These are phyloP conservation scores for Bipolaris gigantea DNA, from an alignment of 2,329 filamentous ascomycete genomes.

Conservation along the genomic window DNA sequence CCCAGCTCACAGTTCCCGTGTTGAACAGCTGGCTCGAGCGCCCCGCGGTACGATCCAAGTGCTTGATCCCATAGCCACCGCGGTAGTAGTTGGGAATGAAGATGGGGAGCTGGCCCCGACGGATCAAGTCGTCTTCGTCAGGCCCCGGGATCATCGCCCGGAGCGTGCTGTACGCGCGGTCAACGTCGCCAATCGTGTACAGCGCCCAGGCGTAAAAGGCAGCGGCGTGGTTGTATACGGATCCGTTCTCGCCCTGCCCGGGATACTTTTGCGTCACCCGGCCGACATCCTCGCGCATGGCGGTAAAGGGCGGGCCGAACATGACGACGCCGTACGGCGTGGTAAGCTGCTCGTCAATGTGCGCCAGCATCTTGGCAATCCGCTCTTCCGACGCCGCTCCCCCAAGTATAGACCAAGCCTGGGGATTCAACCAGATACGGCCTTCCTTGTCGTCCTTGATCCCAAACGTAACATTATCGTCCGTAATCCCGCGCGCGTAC, in stretches of 20 bases:
- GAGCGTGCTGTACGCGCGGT: slow-evolving; percentile 56
- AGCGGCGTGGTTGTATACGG: slow-evolving; percentile 61
- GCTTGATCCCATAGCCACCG: slow-evolving; percentile 34
- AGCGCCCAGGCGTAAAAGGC: slow-evolving; percentile 59
- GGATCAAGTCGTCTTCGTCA: slow-evolving; percentile 53
- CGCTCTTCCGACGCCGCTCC: slow-evolving; percentile 53
- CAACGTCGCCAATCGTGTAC: slow-evolving; percentile 54
- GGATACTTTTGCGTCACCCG: slow-evolving; percentile 62
- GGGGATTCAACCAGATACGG: slow-evolving; percentile 62
- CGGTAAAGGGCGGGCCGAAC: slow-evolving; percentile 58
- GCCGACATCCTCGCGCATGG: slow-evolving; percentile 61
- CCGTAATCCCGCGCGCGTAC: slow-evolving; percentile 62
- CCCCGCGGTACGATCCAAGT: slow-evolving; percentile 51
- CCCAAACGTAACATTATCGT: slow-evolving; percentile 58
- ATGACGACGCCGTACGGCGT: slow-evolving; percentile 60
- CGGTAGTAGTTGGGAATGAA: slow-evolving; percentile 63
- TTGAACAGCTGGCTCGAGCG: slow-evolving; percentile 62
- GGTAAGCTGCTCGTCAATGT: slow-evolving; percentile 55
- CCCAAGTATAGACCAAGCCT: slow-evolving; percentile 59
- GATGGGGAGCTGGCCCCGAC: slow-evolving; percentile 59
- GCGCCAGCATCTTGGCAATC: slow-evolving; percentile 50
- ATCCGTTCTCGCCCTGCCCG: slow-evolving; percentile 61
- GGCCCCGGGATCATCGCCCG: slow-evolving; percentile 60
- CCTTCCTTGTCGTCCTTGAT: slow-evolving; percentile 56
- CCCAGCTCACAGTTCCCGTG: slow-evolving; percentile 61